phyloP scores from a whole-genome alignment of 2,329 filamentous ascomycete species.

The Microdochium bolleyi region DNA sequence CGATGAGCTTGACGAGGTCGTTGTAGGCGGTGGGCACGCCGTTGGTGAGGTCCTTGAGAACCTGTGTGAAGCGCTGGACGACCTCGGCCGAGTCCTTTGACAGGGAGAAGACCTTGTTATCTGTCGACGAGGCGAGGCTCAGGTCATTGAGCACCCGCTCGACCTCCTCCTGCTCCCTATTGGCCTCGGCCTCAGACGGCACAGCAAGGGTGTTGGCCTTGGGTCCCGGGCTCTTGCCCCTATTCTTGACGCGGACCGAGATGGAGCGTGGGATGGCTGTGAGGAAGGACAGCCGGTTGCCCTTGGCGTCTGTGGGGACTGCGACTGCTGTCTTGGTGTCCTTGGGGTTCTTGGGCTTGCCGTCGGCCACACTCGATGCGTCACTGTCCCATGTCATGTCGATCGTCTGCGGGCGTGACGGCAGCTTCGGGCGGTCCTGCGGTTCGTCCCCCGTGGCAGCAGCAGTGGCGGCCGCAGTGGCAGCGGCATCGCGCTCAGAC shows the following conservation, averaged over 20 bases:
- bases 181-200: slow-evolving; percentile 31
- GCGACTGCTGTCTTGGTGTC: slow-evolving; percentile 18
- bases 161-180: slow-evolving; percentile 61
- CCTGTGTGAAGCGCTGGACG: slow-evolving; percentile 74
- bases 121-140: slow-evolving; percentile 67
- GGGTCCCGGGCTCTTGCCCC: slow-evolving; percentile 24
- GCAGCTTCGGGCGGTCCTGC: slow-evolving; percentile 39
- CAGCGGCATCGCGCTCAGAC: slow-evolving; percentile 12
- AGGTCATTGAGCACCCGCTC: slow-evolving; percentile 73
- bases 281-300: slow-evolving; percentile 31
- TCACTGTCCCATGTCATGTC: slow-evolving; percentile 41
- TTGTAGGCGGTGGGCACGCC: slow-evolving; percentile 90
- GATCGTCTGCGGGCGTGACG: slow-evolving; percentile 42
- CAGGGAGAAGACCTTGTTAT: slow-evolving; percentile 79
- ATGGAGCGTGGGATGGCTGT: slow-evolving; percentile 18
- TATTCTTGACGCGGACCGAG: slow-evolving; percentile 15
- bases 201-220: slow-evolving; percentile 13
- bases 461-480: slow-evolving; percentile 3
- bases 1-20: slow-evolving; percentile 63
- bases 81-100: slow-evolving; percentile 79
- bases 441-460: slow-evolving; percentile 33
- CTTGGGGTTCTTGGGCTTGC: slow-evolving; percentile 21
- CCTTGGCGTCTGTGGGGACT: slow-evolving; percentile 23
- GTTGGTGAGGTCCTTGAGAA: slow-evolving; percentile 87
- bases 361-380: slow-evolving; percentile 23